Evolutionary conservation across 805 yeast species (phyloP), one percentile per base, ranked within the genome.

Genomic region (Metschnikowia reukaufii): DNA sequence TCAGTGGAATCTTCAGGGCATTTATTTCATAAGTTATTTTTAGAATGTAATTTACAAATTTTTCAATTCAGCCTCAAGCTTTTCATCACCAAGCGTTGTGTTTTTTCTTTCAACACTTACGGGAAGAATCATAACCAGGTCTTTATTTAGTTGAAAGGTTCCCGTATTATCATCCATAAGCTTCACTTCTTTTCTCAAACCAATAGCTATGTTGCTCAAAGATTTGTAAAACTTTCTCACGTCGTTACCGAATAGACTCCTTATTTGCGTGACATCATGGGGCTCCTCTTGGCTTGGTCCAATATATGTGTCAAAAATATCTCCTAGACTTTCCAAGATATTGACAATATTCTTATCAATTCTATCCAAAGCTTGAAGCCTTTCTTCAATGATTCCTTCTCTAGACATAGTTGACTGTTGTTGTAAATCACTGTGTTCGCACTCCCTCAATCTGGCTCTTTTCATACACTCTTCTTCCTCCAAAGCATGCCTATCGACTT

Each of bases 21-120:
- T 25, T 9, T 25, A 25, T 25, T 25, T 25, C 12, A 9, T 9
- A 25, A 25, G n/a, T n/a, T 27, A 15, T 25, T 25, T 21, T 25
- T 25, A 25, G 29, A 25, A 25, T 9, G 29, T 9, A 13, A 25
- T 9, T 42, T 17, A 37, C 13, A 47, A 17, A 49, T 50, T 49
- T 13, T 57, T 55, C 43, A 82, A 49, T 55, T 81, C 82, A 36
- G 73, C 74, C 8, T 70, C 65, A 41, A 85, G 67, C 60, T 85
- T 84, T 52, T 70, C 75, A 33, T 70, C 68, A 2, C 90, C 89
- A 23, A 84, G 75, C 67, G 78, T 75, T 4, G 87, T 79, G 30
- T 89, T 88, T 66, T 84, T 84, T 52, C 83, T 83, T 42, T 83
- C 85, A 19, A 86, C 78, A 35, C 77, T 74, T 2, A 86, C 76